A percentile compares a stretch with the other conserved stretches of the same genome.
Evolutionary conservation across 2,329 filamentous ascomycete species (phyloP).

Genomic region (Aspergillus neotritici): DNA sequence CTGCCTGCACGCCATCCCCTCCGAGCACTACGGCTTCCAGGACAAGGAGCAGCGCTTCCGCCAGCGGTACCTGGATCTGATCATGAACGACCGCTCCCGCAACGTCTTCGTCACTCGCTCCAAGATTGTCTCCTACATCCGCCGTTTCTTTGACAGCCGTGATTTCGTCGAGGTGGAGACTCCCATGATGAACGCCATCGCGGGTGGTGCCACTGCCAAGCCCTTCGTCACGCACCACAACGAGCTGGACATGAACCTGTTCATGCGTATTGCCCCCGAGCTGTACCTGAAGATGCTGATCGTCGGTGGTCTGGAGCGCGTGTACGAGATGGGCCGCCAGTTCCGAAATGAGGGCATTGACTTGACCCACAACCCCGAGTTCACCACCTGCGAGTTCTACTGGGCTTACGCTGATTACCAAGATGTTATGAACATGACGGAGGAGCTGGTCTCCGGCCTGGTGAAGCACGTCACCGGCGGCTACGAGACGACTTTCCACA

Average conservation of each 20-base stretch:
- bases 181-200: conserved; percentile 94
- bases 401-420: conserved; percentile 88
- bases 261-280: conserved; percentile 90
- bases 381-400: conserved; percentile 97
- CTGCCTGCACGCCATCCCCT: conserved; percentile 81
- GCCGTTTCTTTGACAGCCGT: conserved; percentile 77
- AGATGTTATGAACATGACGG: conserved; percentile 84
- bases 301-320: conserved; percentile 86
- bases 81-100: conserved; percentile 87
- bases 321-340: conserved; percentile 92
- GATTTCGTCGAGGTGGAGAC: conserved; percentile 95
- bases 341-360: conserved; percentile 93
- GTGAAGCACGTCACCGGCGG: conserved; percentile 84
- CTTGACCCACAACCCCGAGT: conserved; percentile 95
- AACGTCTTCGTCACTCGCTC: conserved; percentile 78
- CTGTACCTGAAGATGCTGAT: conserved; percentile 95
- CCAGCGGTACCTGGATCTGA: conserved; percentile 88
- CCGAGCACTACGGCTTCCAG: conserved; percentile 88
- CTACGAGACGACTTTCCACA: conserved; percentile 80
- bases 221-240: conserved; percentile 97
- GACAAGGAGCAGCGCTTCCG: conserved; percentile 90
- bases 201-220: conserved; percentile 90
- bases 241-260: conserved; percentile 89
- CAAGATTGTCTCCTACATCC: conserved; percentile 84
- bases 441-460: conserved; percentile 83